Evolutionary conservation across 2,329 filamentous ascomycete species (phyloP), one percentile per base, ranked within the genome.

Genomic region (Cytospora mali): DNA sequence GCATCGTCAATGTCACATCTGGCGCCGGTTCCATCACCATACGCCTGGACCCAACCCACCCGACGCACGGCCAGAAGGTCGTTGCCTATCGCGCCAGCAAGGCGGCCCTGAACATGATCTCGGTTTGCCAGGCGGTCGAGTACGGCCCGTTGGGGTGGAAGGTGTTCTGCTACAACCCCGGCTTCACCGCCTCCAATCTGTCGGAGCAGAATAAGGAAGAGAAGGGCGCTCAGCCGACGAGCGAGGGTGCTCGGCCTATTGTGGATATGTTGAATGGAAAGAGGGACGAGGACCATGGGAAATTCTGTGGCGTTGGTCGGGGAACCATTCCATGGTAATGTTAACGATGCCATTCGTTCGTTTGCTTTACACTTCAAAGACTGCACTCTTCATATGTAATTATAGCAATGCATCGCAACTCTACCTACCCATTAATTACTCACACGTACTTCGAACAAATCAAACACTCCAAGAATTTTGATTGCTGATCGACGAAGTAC

Each of bases 1-100:
- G 55, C 42, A 49, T 58, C 18, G 25, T 58, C 9, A 58, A 58
- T 21, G 55, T 58, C 55, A 58, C 55, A 3, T 58, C 55, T 4
- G 55, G 55, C 46, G 55, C 55, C 21, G 55, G 42, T 4, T 58
- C 55, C 10, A 58, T 58, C 46, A 31, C 13, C 42, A 28, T 50
- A 3, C 27, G 42, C 23, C 39, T 49, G n/a, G 42, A 33, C 39
- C 2, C 55, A n/a, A 25, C n/a, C 9, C 6, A 10, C 42, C 39
- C 25, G 14, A 33, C 46, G 13, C 18, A 55, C 33, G 53, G 53
- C 11, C 55, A 25, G 11, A 33, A 33, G 27, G 27, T 29, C 33
- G 55, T 49, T 4, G 42, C 55, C 10, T 58, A 58, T 21, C 42
- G 55, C 7, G 28, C 46, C 18, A 58, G 55, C 55, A 58, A 58